Evolutionary conservation across 345 rosid species (phyloP).

Genomic region (Lumnitzera littorea): DNA sequence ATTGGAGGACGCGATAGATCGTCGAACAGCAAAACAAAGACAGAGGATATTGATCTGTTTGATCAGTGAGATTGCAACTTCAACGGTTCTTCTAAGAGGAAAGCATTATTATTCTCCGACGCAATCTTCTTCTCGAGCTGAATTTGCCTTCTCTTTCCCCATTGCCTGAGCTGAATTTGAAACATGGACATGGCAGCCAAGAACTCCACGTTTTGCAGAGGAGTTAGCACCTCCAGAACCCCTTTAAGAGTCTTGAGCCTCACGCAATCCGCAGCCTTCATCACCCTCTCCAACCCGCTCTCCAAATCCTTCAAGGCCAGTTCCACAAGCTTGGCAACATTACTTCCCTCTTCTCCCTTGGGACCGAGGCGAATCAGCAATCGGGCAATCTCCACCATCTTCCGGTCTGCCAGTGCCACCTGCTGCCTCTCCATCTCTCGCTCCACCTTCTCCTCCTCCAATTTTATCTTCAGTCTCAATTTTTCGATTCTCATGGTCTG

Average conservation of each 20-base stretch:
- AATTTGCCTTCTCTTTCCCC: conserved; percentile 25
- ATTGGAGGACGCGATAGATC: too few relatives aligned
- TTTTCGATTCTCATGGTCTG: conserved; percentile 47
- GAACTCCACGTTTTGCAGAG: conserved; percentile 53
- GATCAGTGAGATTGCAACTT: too few relatives aligned
- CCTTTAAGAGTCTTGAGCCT: conserved; percentile 73
- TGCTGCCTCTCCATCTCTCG: conserved; percentile 87
- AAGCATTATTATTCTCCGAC: too few relatives aligned
- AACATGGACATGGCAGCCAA: conserved; percentile 41
- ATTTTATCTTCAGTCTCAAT: conserved; percentile 42
- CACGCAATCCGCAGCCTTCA: conserved; percentile 79
- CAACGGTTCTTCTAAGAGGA: too few relatives aligned
- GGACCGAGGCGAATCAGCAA: conserved; percentile 22
- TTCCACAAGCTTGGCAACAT: conserved; percentile 26
- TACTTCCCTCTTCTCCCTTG: not conserved
- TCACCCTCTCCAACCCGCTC: conserved; percentile 50
- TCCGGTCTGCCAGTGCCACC: conserved; percentile 55
- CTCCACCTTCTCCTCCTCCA: conserved; percentile 68
- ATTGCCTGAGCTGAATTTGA: conserved; percentile 47
- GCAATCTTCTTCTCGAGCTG: not conserved
- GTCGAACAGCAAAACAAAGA: too few relatives aligned
- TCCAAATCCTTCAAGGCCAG: conserved; percentile 37
- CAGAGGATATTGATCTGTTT: too few relatives aligned
- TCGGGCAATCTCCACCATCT: conserved; percentile 55
- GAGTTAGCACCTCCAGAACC: conserved; percentile 52